Evolutionary conservation across 2,329 filamentous ascomycete species (phyloP), one percentile per base, ranked within the genome.

Genomic region (Geosmithia morbida): DNA sequence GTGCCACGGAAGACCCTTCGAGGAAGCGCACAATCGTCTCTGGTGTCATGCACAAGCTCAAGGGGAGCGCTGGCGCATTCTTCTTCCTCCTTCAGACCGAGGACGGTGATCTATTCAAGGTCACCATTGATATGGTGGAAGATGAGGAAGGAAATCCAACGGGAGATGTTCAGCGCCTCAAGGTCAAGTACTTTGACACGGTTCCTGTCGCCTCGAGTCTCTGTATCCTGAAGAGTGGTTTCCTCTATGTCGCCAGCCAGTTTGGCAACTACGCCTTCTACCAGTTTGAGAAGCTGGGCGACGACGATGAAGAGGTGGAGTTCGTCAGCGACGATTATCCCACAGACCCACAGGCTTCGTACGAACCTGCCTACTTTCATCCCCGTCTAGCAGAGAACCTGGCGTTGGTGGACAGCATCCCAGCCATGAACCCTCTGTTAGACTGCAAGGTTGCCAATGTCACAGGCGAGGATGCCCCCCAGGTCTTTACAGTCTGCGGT

Each of bases 151-250:
- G 84, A 13, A 81, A 87, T 50, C 71, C 82, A 1, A 90, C 85
- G 1, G 84, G 85, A 29, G 86, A 92, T 58, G 89, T 97, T 2
- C 78, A 77, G 56, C 75, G 81, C 49, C 69, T 98, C 49, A 92
- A 87, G 62, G 86, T 99, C 66, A 96, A 96, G 62, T 98, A 97
- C 64, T 98, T 97, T 56, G 92, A 98, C 57, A 98, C 92, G 0
- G 85, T 96, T 3, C 90, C 94, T 0, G 73, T 94, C 39, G 87
- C 89, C 1, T 82, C 85, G 0, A 94, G 79, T 59, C 75, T 99
- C 43, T 87, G 88, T 61, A 95, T 98, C 54, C 66, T 98, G 54
- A 95, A 95, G 66, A 95, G 88, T 53, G 94, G 92, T 26, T 98
- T 95, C 59, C 74, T 98, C 11, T 98, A 92, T 58, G 84, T 90